A percentile compares a stretch with the other conserved stretches of the same genome.
Conservation (phyloP, 257 asterid genomes). For the Solanum ahanhuiri region DNA sequence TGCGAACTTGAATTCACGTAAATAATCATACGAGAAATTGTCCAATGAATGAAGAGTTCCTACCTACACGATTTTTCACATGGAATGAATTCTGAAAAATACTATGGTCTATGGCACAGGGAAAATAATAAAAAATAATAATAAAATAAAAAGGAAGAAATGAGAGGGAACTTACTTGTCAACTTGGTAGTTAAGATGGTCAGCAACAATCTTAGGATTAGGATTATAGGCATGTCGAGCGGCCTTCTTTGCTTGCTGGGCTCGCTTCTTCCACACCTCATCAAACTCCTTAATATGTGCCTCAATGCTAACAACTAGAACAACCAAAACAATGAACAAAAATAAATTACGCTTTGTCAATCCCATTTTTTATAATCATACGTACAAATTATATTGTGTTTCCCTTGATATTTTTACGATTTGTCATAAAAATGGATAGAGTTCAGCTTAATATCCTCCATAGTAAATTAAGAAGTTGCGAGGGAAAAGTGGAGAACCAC, state of each 20-base stretch:
- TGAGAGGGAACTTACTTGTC: slow-evolving; percentile 17
- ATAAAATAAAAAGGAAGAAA: not conserved
- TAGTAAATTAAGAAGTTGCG: no score
- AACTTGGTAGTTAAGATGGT: slow-evolving; percentile 27
- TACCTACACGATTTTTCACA: not conserved
- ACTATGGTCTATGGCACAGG: not conserved
- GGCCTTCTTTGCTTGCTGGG: slow-evolving; percentile 21
- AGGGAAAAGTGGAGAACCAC: no score
- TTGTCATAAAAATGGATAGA: no score
- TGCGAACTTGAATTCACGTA: not conserved
- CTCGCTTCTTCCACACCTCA: slow-evolving; percentile 31
- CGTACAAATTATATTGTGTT: not conserved
- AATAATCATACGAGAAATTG: not conserved
- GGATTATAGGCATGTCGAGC: slow-evolving; percentile 36
- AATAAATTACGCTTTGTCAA: slow-evolving; percentile 8
- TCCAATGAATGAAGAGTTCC: not conserved
- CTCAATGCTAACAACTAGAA: slow-evolving; percentile 3
- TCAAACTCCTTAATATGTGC: slow-evolving; percentile 4
- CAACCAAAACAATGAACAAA: slow-evolving; percentile 3
- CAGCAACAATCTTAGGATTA: slow-evolving; percentile 15
- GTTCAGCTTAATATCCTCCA: no score
- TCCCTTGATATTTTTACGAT: not conserved
- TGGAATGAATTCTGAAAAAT: not conserved
- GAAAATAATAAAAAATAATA: no score
- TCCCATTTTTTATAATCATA: slow-evolving; percentile 15